Evolutionary conservation across 352 stramenopile genomes (phyloP).

Genomic region (Globisporangium mamillatum): DNA sequence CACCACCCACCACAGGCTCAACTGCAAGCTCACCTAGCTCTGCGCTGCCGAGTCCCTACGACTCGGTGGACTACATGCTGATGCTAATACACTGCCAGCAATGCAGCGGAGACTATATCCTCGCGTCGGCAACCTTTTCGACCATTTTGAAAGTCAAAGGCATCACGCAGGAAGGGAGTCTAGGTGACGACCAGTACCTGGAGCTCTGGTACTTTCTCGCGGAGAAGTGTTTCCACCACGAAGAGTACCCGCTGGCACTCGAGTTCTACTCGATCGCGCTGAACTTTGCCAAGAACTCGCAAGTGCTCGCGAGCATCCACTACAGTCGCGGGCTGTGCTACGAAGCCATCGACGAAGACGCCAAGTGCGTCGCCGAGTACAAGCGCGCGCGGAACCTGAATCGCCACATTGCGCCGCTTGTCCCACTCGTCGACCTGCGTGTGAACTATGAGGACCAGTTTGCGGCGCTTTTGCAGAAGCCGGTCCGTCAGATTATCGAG

Average conservation of each 20-base stretch:
- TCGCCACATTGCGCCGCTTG: slow-evolving; percentile 45
- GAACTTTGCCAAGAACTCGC: slow-evolving; percentile 65
- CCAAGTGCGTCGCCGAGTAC: slow-evolving; percentile 54
- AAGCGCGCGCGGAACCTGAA: slow-evolving; percentile 68
- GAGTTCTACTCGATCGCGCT: slow-evolving; percentile 60
- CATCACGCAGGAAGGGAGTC: slow-evolving; percentile 25
- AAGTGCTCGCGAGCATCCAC: slow-evolving; percentile 44
- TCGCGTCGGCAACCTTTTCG: slow-evolving; percentile 47
- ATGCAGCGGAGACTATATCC: slow-evolving; percentile 47
- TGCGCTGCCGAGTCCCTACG: slow-evolving; percentile 22
- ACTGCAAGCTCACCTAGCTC: background rate
- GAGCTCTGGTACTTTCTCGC: slow-evolving; percentile 50
- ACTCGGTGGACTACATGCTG: slow-evolving; percentile 45
- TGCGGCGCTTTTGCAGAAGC: slow-evolving; percentile 38
- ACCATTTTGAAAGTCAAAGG: slow-evolving; percentile 33
- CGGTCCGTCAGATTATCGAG: slow-evolving; percentile 45
- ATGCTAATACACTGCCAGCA: slow-evolving; percentile 75
- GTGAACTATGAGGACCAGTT: slow-evolving; percentile 46
- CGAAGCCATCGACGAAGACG: slow-evolving; percentile 43
- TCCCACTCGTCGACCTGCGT: slow-evolving; percentile 42
- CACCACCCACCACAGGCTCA: background rate
- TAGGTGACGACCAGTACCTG: slow-evolving; percentile 54
- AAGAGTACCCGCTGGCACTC: slow-evolving; percentile 59
- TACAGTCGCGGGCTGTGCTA: slow-evolving; percentile 63
- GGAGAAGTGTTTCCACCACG: slow-evolving; percentile 61